These are phyloP conservation scores for Venturia nashicola DNA, from an alignment of 2,329 filamentous ascomycete species.

Conservation along the genomic window DNA sequence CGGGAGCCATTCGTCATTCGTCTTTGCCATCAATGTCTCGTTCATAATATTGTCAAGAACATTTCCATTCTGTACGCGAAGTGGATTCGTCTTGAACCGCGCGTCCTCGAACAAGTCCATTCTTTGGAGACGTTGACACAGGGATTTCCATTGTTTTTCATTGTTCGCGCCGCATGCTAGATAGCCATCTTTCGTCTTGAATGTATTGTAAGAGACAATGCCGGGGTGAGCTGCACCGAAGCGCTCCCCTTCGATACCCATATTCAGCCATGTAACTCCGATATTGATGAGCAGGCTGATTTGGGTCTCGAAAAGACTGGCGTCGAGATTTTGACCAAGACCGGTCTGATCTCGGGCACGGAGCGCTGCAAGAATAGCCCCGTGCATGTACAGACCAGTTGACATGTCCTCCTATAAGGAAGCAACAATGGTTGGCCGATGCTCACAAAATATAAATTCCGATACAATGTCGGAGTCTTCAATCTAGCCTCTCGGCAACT, in stretches of 20 bases:
- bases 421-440: conserved; percentile 10
- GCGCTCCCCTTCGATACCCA: conserved; percentile 27
- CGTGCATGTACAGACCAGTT: conserved; percentile 34
- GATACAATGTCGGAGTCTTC: neutral
- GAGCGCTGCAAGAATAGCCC: conserved; percentile 31
- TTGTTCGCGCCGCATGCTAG: conserved; percentile 24
- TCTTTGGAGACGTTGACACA: conserved; percentile 17
- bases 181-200: conserved; percentile 23
- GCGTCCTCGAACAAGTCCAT: conserved; percentile 18
- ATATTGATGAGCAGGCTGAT: conserved; percentile 32
- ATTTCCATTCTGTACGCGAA: conserved; percentile 20
- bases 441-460: neutral
- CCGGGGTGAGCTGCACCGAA: conserved; percentile 36
- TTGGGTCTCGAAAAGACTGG: conserved; percentile 33
- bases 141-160: conserved; percentile 26
- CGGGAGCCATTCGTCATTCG: conserved; percentile 28
- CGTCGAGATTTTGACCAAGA: conserved; percentile 31
- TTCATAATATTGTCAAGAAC: conserved; percentile 25
- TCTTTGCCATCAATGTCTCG: conserved; percentile 21
- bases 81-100: conserved; percentile 18
- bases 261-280: conserved; percentile 27
- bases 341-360: conserved; percentile 26
- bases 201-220: conserved; percentile 36
- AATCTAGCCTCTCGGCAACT: neutral
- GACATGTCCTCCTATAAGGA: conserved; percentile 25